phyloP scores from a whole-genome alignment of 441 rosid genomes.

The Erodium texanum region DNA sequence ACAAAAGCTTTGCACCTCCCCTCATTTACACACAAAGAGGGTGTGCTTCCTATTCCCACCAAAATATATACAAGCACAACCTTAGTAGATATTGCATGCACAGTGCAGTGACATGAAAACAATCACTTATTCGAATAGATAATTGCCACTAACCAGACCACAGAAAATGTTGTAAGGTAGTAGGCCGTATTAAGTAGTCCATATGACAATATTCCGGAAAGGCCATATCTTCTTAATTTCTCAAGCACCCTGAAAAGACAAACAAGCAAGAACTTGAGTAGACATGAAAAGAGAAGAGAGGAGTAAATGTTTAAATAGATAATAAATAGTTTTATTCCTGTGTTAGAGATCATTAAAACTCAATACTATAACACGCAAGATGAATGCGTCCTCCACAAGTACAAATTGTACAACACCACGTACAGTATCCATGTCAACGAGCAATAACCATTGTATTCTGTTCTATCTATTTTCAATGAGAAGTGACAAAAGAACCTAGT shows the following conservation, averaged over 20 bases:
- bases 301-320: background rate
- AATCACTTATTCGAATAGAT: background rate
- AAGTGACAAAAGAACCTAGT: background rate
- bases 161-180: conserved; percentile 60
- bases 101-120: background rate
- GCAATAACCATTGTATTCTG: background rate
- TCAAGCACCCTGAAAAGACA: conserved; percentile 40
- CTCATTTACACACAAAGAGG: background rate
- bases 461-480: background rate
- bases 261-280: conserved; percentile 4
- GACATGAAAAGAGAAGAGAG: background rate
- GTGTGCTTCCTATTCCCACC: background rate
- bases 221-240: conserved; percentile 70
- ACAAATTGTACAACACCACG: background rate
- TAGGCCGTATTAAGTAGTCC: conserved; percentile 76
- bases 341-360: background rate
- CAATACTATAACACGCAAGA: background rate
- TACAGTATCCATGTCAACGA: background rate
- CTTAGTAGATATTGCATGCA: background rate
- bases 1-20: background rate
- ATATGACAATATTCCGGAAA: conserved; percentile 73
- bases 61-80: background rate
- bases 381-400: background rate
- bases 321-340: background rate
- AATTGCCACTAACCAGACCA: conserved; percentile 62